A percentile compares a stretch with the other conserved stretches of the same genome.
Evolutionary conservation across 148 eudicot species (phyloP).

Genomic region (Camellia sinensis): DNA sequence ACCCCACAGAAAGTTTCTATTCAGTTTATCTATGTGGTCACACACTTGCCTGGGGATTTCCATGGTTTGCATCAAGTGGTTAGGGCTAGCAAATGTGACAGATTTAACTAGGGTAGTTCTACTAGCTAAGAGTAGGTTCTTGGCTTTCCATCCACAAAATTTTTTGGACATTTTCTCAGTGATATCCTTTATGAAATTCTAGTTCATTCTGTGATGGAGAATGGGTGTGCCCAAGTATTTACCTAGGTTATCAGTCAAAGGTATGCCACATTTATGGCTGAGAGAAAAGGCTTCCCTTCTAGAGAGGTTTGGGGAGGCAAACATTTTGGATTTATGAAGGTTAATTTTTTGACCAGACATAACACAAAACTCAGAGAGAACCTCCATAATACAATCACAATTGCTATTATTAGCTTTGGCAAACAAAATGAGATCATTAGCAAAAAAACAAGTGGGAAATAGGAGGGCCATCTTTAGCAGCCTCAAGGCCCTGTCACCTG

Average conservation of each 20-base stretch:
- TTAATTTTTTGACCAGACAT: not conserved
- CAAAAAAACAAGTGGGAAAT: not conserved
- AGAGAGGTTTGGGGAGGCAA: not conserved
- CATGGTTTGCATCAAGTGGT: not conserved
- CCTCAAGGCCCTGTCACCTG: not conserved
- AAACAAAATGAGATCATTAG: not conserved
- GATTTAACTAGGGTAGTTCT: not conserved
- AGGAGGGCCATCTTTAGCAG: not conserved
- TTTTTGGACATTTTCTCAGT: too few species aligned
- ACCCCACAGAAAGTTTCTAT: not conserved
- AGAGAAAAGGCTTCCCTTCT: not conserved
- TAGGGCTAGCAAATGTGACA: not conserved
- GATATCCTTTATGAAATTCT: not conserved
- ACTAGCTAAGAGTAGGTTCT: not conserved
- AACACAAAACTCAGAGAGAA: not conserved
- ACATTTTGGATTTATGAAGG: not conserved
- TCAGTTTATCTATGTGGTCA: not conserved
- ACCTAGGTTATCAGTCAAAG: not conserved
- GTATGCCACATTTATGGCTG: not conserved
- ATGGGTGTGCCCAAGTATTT: not conserved
- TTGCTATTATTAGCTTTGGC: not conserved
- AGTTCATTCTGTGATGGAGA: not conserved
- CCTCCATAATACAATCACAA: not conserved
- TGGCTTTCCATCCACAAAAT: not conserved
- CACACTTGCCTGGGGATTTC: not conserved